These are phyloP conservation scores for Melaleuca quinquenervia DNA, from an alignment of 345 rosid genomes.

Conservation along the genomic window DNA sequence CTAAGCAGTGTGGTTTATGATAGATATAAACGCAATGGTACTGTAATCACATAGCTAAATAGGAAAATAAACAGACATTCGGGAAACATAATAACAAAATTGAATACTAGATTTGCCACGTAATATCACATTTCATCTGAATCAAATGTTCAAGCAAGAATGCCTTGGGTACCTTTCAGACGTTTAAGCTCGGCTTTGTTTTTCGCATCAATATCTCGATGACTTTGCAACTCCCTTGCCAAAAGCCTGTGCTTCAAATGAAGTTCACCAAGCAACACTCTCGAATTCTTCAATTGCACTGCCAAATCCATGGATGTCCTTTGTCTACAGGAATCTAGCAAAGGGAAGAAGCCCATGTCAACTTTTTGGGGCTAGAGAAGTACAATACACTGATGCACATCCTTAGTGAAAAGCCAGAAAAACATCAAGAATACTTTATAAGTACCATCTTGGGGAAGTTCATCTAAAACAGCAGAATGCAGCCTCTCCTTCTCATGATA, in stretches of 20 bases:
- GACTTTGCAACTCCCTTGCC: conserved; percentile 49
- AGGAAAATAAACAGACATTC: neutral
- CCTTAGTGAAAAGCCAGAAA: neutral
- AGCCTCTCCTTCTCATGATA: conserved; percentile 55
- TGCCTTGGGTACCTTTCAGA: conserved; percentile 45
- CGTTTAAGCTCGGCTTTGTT: conserved; percentile 52
- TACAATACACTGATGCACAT: neutral
- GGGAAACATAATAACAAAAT: neutral
- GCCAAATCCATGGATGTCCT: conserved; percentile 35
- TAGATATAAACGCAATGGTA: neutral
- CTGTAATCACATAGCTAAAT: neutral
- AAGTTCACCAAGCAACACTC: conserved; percentile 50
- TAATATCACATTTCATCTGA: neutral
- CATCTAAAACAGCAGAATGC: conserved; percentile 35
- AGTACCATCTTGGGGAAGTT: conserved; percentile 38
- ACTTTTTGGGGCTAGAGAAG: neutral
- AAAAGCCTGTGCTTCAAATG: conserved; percentile 59
- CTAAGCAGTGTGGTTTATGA: neutral
- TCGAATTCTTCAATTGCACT: conserved; percentile 51
- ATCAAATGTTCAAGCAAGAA: neutral
- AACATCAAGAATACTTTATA: neutral
- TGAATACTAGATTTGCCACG: neutral
- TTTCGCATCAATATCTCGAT: conserved; percentile 53
- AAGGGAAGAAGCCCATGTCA: conserved; percentile 9
- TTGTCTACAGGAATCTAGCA: conserved; percentile 39